Evolutionary conservation across 176 grass and related monocot genomes (phyloP).

Genomic region (Cymbopogon citratus): DNA sequence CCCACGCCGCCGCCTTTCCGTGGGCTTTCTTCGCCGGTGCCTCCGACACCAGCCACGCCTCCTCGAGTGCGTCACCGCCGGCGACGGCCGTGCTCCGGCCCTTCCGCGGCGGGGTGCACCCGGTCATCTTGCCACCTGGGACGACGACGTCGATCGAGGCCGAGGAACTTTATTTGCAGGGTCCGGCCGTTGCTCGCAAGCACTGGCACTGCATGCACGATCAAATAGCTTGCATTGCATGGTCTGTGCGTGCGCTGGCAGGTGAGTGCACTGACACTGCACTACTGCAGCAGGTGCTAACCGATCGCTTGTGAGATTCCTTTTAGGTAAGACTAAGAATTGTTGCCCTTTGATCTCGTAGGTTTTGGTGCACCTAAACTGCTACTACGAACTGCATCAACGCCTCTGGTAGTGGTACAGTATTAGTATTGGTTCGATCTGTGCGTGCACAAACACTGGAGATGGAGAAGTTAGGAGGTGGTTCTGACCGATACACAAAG

Average conservation of each 20-base stretch:
- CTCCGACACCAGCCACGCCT: too few relatives aligned
- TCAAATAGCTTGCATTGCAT: slow-evolving; percentile 26
- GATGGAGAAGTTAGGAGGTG: not conserved
- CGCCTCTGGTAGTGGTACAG: not conserved
- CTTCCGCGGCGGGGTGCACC: too few relatives aligned
- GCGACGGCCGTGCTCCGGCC: too few relatives aligned
- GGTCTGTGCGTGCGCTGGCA: not conserved
- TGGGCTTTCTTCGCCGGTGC: too few relatives aligned
- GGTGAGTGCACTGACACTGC: not conserved
- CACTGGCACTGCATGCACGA: not conserved
- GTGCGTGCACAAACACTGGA: not conserved
- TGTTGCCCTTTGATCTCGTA: slow-evolving; percentile 34
- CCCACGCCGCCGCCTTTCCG: too few relatives aligned
- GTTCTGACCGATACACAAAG: not conserved
- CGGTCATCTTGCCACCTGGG: too few relatives aligned
- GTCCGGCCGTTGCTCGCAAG: not conserved
- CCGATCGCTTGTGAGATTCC: slow-evolving; percentile 35
- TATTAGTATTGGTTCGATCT: not conserved
- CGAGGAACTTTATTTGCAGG: not conserved
- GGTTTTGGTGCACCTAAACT: slow-evolving; percentile 52
- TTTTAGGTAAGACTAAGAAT: slow-evolving; percentile 47
- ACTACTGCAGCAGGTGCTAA: slow-evolving; percentile 20
- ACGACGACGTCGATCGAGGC: not conserved
- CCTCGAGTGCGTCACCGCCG: too few relatives aligned
- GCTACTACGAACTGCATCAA: slow-evolving; percentile 9